phyloP scores from a whole-genome alignment of 805 yeast genomes.

The Lachancea kluyveri region DNA sequence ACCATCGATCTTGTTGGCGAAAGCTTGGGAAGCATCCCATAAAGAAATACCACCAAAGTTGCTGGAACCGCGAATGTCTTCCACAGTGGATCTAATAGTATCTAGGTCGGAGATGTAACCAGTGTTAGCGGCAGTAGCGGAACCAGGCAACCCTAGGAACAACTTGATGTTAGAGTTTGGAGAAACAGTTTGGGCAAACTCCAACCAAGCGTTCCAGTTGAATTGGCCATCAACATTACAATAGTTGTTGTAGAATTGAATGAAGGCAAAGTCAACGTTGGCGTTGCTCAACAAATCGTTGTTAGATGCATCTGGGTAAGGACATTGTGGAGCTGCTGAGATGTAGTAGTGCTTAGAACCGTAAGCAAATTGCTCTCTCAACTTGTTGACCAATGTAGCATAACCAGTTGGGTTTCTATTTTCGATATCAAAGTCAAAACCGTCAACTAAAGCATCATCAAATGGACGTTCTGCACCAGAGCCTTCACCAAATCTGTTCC shows the following conservation, averaged over 20 bases:
- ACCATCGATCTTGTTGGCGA: constrained; percentile 41
- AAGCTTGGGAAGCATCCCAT: constrained; percentile 86
- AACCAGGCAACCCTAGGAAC: constrained; percentile 71
- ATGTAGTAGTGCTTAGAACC: constrained; percentile 60
- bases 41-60: constrained; percentile 82
- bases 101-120: constrained; percentile 50
- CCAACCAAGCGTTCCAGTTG: constrained; percentile 69
- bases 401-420: constrained; percentile 58
- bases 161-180: constrained; percentile 66
- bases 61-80: constrained; percentile 64
- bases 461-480: constrained; percentile 56
- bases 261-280: constrained; percentile 70
- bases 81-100: constrained; percentile 41
- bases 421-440: constrained; percentile 91
- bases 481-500: constrained; percentile 62
- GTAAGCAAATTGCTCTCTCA: constrained; percentile 46
- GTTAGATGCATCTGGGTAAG: constrained; percentile 69
- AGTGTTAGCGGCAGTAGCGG: constrained; percentile 52
- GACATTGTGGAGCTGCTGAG: constrained; percentile 92
- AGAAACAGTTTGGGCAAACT: constrained; percentile 50
- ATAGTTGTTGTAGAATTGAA: constrained; percentile 87
- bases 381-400: constrained; percentile 47
- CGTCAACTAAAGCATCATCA: constrained; percentile 74
- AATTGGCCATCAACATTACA: constrained; percentile 52
- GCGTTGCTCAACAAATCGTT: constrained; percentile 55